Conservation (phyloP, 257 asterid genomes). For the Fraxinus americana region DNA sequence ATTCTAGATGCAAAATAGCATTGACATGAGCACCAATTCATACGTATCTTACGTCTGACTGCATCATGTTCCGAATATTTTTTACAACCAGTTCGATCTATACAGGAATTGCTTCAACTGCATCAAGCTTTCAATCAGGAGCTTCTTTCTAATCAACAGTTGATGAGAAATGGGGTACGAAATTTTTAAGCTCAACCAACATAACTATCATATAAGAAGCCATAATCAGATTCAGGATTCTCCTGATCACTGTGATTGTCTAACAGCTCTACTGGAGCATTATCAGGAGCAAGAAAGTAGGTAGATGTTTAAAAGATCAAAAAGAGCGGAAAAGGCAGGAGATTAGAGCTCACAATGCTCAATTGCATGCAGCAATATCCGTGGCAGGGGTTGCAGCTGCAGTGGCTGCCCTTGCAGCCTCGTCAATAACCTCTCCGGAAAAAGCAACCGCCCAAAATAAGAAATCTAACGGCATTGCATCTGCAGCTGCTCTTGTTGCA, state of each 20-base stretch:
- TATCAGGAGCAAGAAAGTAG: constrained; percentile 64
- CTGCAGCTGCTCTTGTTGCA: constrained; percentile 93
- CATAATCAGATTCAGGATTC: neutral
- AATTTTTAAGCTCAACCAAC: constrained; percentile 12
- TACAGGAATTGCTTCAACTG: constrained; percentile 62
- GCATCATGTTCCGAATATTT: neutral
- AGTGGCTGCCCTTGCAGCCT: constrained; percentile 79
- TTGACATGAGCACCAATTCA: neutral
- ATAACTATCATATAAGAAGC: neutral
- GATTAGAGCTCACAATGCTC: constrained; percentile 79
- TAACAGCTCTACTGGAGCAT: constrained; percentile 55
- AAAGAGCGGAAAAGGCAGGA: constrained; percentile 79
- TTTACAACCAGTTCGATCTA: constrained; percentile 15
- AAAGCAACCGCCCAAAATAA: constrained; percentile 36
- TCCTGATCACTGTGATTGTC: constrained; percentile 6
- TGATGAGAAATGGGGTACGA: constrained; percentile 62
- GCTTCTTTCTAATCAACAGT: constrained; percentile 53
- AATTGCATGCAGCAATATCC: constrained; percentile 76
- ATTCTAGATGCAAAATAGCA: neutral
- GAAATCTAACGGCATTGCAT: constrained; percentile 61
- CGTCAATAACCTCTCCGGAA: constrained; percentile 51
- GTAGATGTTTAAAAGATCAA: constrained; percentile 79
- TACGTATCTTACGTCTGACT: neutral
- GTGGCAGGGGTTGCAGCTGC: constrained; percentile 92
- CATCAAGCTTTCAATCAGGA: constrained; percentile 78